These are phyloP conservation scores for Solanum rostratum DNA, from an alignment of 257 asterid species.

Conservation along the genomic window DNA sequence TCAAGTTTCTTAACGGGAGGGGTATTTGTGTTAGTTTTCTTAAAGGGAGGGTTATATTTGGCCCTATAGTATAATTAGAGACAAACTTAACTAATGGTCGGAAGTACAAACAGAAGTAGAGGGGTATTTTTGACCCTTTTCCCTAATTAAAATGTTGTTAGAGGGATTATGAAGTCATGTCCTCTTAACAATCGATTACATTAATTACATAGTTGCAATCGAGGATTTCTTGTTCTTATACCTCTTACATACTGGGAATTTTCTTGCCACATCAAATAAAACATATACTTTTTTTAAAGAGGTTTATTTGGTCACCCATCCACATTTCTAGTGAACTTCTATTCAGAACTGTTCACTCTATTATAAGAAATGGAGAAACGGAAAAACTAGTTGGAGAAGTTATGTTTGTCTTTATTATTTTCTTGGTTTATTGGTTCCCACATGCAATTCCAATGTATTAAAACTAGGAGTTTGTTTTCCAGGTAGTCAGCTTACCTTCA, in stretches of 20 bases:
- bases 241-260: neutral
- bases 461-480: slow-evolving; percentile 4
- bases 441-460: neutral
- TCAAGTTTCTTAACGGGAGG: no score
- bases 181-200: neutral
- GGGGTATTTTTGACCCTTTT: no score
- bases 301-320: neutral
- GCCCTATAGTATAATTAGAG: no score
- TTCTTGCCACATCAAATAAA: neutral
- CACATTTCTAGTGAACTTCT: neutral
- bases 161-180: neutral
- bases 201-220: neutral
- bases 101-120: no score
- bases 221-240: neutral
- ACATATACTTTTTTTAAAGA: neutral
- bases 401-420: neutral
- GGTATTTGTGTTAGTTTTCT: no score
- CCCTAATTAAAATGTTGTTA: neutral
- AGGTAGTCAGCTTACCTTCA: slow-evolving; percentile 84
- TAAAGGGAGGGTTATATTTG: no score
- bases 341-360: neutral
- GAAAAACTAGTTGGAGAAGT: neutral
- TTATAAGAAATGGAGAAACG: neutral
- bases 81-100: no score
- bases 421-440: neutral